Percentiles rank a stretch among this genome's conserved stretches.
These are phyloP conservation scores for Bremia lactucae DNA, from an alignment of 352 stramenopile genomes.

Conservation along the genomic window DNA sequence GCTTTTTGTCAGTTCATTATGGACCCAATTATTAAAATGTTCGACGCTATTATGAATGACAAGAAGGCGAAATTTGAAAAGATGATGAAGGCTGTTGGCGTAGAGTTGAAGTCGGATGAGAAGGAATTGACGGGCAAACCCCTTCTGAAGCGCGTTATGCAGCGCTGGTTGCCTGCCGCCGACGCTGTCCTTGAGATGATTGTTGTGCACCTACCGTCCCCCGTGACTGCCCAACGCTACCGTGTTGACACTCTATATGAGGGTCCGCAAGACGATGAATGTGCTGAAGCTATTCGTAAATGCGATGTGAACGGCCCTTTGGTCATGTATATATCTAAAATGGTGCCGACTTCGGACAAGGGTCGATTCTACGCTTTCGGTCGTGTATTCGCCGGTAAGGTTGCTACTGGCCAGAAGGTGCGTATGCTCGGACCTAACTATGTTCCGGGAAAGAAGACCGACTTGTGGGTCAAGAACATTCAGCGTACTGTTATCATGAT, in stretches of 20 bases:
- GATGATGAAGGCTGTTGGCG: conserved; percentile 93
- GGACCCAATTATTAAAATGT: conserved; percentile 99
- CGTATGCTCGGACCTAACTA: conserved; percentile 99
- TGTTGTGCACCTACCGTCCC: conserved; percentile 98
- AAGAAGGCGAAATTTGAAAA: conserved; percentile 98
- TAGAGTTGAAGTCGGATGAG: conserved; percentile 97
- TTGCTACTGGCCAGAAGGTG: conserved; percentile 98
- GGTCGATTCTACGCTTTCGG: conserved; percentile 99
- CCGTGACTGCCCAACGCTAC: conserved; percentile 94
- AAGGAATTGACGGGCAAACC: conserved; percentile 93
- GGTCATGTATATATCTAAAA: conserved; percentile 99
- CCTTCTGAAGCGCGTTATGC: conserved; percentile 97
- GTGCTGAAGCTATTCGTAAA: conserved; percentile 94
- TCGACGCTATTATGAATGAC: conserved; percentile 99
- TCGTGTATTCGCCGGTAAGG: conserved; percentile 98
- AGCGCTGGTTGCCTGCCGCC: conserved; percentile 98
- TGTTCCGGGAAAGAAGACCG: conserved; percentile 98
- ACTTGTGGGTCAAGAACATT: conserved; percentile 99
- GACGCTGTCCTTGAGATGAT: conserved; percentile 99
- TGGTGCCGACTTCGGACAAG: conserved; percentile 98
- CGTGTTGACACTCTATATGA: conserved; percentile 98
- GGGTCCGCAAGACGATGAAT: conserved; percentile 96
- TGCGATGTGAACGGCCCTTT: conserved; percentile 96
- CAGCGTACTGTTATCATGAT: conserved; percentile 99
- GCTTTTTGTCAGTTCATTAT: conserved; percentile 99